Evolutionary conservation across 2,329 filamentous ascomycete species (phyloP).

Genomic region (Proliferodiscus dingleyae): DNA sequence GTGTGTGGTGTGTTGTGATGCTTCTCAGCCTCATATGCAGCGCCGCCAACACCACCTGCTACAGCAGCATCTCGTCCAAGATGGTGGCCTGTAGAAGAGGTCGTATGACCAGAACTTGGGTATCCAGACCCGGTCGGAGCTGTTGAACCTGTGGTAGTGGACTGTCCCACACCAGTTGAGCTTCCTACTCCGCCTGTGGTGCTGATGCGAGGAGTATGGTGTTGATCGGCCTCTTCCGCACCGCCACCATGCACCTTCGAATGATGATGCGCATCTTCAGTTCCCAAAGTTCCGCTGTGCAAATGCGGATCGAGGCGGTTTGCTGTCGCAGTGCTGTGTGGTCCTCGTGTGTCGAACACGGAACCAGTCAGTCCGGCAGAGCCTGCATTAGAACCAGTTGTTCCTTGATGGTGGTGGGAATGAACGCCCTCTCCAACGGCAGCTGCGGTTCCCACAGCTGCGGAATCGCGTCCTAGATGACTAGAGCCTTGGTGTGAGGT

Average conservation of each 20-base stretch:
- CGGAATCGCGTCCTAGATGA: slow-evolving; percentile 14
- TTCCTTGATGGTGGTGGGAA: slow-evolving; percentile 14
- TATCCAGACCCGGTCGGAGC: background rate
- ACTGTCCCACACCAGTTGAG: background rate
- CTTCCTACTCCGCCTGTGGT: background rate
- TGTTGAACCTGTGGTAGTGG: background rate
- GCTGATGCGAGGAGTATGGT: slow-evolving; percentile 4
- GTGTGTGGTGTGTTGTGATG: background rate
- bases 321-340: slow-evolving; percentile 24
- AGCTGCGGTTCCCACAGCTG: slow-evolving; percentile 13
- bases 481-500: background rate
- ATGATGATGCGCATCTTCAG: slow-evolving; percentile 21
- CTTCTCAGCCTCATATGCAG: background rate
- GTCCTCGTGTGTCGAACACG: slow-evolving; percentile 23
- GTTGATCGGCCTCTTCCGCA: slow-evolving; percentile 24
- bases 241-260: slow-evolving; percentile 21
- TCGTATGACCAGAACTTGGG: background rate
- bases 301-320: slow-evolving; percentile 28
- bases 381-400: slow-evolving; percentile 1
- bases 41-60: slow-evolving; percentile 1
- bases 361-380: slow-evolving; percentile 6
- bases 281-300: slow-evolving; percentile 1
- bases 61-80: background rate
- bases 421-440: slow-evolving; percentile 14
- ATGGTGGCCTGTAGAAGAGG: background rate